Conservation (phyloP, 768 basidiomycete genomes). For the Mycena pura region DNA sequence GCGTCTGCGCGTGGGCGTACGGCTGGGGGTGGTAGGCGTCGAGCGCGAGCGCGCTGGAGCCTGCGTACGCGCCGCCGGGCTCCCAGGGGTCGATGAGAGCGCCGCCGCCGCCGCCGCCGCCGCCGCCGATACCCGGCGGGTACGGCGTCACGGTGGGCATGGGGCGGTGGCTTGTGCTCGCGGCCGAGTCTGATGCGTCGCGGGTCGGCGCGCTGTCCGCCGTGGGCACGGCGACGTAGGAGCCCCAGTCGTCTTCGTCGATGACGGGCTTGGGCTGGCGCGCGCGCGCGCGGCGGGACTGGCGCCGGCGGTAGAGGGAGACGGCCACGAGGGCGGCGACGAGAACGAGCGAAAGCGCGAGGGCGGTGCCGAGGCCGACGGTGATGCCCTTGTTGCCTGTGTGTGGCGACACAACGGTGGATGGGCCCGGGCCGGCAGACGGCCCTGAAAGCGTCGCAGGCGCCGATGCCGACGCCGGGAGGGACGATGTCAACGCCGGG, state of each 20-base stretch:
- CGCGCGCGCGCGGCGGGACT: neutral
- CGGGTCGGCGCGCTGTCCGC: neutral
- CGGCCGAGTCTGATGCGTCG: conserved; percentile 1
- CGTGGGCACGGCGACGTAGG: conserved; percentile 7
- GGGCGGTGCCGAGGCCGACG: conserved; percentile 10
- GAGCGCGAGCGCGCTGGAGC: no score
- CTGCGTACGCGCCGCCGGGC: neutral
- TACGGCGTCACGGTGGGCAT: no score
- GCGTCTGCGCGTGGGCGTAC: neutral
- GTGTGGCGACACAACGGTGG: neutral
- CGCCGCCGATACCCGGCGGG: neutral
- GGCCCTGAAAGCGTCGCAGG: conserved; percentile 3
- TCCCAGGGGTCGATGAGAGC: conserved; percentile 7
- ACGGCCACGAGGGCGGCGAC: neutral
- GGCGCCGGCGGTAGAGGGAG: conserved; percentile 3
- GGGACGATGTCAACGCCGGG: neutral
- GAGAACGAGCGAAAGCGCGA: neutral
- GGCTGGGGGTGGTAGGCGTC: neutral
- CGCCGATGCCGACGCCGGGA: neutral
- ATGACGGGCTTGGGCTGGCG: neutral
- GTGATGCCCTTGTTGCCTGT: neutral
- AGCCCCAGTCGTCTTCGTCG: conserved; percentile 16
- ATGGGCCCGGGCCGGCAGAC: neutral
- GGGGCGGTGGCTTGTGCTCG: neutral
- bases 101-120: no score